Evolutionary conservation across 2,329 filamentous ascomycete species (phyloP).

Genomic region (Stagonosporopsis cucurbitacearum): DNA sequence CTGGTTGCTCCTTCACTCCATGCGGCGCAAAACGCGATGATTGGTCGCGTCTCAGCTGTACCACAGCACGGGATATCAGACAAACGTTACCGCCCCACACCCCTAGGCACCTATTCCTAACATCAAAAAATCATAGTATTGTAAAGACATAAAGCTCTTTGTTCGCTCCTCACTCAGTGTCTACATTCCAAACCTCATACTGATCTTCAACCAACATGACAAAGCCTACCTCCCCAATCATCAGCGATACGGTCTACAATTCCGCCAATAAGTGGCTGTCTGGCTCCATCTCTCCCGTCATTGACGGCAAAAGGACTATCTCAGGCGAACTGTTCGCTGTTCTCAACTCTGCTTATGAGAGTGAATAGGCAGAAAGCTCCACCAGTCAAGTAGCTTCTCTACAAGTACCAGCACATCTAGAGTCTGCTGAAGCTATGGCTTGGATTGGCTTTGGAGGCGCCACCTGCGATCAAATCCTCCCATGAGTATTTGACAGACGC

Average conservation of each 20-base stretch:
- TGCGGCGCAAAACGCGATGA: not conserved
- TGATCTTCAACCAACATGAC: not conserved
- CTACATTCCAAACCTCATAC: not conserved
- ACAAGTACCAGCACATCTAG: not conserved
- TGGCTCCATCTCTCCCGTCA: not conserved
- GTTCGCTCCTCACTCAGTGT: not conserved
- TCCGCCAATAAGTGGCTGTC: not conserved
- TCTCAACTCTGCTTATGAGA: not conserved
- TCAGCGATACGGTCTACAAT: not conserved
- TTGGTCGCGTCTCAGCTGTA: not conserved
- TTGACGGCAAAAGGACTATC: not conserved
- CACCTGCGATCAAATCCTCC: not conserved
- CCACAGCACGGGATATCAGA: not conserved
- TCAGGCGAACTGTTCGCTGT: not conserved
- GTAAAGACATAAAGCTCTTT: not conserved
- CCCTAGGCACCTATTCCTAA: not conserved
- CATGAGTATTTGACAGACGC: not conserved
- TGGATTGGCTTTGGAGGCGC: not conserved
- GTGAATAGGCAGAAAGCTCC: not conserved
- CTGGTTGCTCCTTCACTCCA: not conserved
- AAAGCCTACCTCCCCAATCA: not conserved
- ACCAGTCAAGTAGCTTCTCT: not conserved
- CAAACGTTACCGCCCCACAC: not conserved
- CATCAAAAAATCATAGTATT: too few relatives aligned
- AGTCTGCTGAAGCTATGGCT: not conserved